phyloP scores from a whole-genome alignment of 2,329 filamentous ascomycete genomes.

The Exophiala bonariae region DNA sequence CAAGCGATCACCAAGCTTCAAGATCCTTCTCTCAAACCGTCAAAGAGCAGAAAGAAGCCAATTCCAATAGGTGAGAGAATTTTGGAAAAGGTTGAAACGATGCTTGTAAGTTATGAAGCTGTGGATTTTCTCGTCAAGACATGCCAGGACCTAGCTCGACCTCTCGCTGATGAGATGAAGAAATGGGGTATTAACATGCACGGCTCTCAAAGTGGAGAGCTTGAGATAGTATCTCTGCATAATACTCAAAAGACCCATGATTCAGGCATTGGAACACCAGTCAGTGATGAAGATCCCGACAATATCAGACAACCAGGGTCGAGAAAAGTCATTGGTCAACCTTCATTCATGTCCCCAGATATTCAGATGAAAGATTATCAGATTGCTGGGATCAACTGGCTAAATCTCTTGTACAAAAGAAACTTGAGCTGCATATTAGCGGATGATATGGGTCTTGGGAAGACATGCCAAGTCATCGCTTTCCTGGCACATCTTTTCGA shows the following conservation, averaged over 20 bases:
- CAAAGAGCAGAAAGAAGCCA: slow-evolving; percentile 51
- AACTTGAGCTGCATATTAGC: slow-evolving; percentile 86
- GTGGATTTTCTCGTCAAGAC: slow-evolving; percentile 78
- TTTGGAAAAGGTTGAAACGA: slow-evolving; percentile 67
- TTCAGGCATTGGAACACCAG: slow-evolving; percentile 67
- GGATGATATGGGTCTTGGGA: slow-evolving; percentile 94
- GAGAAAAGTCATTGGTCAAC: slow-evolving; percentile 62
- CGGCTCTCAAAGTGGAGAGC: slow-evolving; percentile 59
- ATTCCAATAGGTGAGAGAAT: slow-evolving; percentile 66
- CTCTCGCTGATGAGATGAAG: slow-evolving; percentile 64
- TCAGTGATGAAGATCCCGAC: slow-evolving; percentile 49
- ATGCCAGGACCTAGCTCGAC: slow-evolving; percentile 72
- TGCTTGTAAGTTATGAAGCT: slow-evolving; percentile 76
- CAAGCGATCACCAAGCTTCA: slow-evolving; percentile 67
- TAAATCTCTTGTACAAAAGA: slow-evolving; percentile 77
- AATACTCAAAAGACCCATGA: slow-evolving; percentile 53
- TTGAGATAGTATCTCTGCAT: slow-evolving; percentile 59
- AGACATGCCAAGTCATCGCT: slow-evolving; percentile 94
- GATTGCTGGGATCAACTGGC: slow-evolving; percentile 91
- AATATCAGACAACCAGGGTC: slow-evolving; percentile 31
- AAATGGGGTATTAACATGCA: slow-evolving; percentile 69
- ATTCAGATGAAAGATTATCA: slow-evolving; percentile 90
- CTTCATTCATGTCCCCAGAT: slow-evolving; percentile 71
- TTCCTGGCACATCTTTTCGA: slow-evolving; percentile 83
- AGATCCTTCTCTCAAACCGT: slow-evolving; percentile 49